A percentile compares a stretch with the other conserved stretches of the same genome.
phyloP scores from a whole-genome alignment of 2,329 filamentous ascomycete genomes.

The Penicillium sp. region DNA sequence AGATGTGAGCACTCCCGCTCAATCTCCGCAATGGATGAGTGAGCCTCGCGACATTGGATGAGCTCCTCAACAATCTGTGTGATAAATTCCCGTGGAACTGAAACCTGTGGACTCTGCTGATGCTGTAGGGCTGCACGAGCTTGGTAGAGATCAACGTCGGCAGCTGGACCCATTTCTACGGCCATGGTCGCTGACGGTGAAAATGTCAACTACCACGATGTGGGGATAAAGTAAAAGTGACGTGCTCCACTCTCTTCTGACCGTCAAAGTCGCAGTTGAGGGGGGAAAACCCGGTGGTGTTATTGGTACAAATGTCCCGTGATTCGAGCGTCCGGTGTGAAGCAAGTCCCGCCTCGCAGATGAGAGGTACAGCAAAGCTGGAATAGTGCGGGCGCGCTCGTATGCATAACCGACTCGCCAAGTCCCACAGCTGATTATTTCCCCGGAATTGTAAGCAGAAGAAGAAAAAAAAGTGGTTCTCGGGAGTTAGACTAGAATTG shows the following conservation, averaged over 20 bases:
- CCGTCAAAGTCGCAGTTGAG: not conserved
- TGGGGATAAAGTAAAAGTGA: not conserved
- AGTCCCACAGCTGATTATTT: not conserved
- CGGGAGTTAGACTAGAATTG: not conserved
- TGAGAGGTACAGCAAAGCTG: not conserved
- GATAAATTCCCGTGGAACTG: constrained; percentile 24
- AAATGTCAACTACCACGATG: not conserved
- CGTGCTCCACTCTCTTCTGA: not conserved
- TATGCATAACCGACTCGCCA: constrained; percentile 2
- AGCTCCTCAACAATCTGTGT: constrained; percentile 25
- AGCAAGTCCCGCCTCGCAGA: not conserved
- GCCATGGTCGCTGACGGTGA: constrained; percentile 13
- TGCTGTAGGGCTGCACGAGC: constrained; percentile 26
- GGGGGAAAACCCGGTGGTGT: not conserved
- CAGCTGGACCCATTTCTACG: constrained; percentile 18
- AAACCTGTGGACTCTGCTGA: constrained; percentile 21
- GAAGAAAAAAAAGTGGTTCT: not conserved
- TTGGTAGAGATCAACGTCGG: constrained; percentile 24
- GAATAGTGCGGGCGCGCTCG: not conserved
- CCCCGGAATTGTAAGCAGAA: not conserved
- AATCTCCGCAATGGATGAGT: constrained; percentile 21
- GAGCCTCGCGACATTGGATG: constrained; percentile 22
- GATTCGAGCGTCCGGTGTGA: not conserved
- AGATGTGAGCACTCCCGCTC: constrained; percentile 23
- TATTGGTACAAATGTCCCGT: not conserved